Evolutionary conservation across 1,139 yeast genomes (phyloP).

Genomic region (Hansenula anomala): DNA sequence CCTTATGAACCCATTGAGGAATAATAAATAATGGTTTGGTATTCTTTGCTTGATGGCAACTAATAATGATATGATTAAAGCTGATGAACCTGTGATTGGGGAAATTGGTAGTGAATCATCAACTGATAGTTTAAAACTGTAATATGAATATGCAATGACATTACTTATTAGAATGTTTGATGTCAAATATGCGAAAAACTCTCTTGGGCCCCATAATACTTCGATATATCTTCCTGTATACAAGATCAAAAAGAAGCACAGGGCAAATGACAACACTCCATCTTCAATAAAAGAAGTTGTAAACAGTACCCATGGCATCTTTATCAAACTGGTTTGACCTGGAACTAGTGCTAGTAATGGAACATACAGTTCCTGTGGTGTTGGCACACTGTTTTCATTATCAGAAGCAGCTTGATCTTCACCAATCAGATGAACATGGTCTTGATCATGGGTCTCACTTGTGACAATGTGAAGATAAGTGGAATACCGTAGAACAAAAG

Average conservation of each 20-base stretch:
- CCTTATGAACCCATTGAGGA: slow-evolving; percentile 36
- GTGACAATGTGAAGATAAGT: slow-evolving; percentile 18
- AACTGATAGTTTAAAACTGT: neutral
- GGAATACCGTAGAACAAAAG: slow-evolving; percentile 19
- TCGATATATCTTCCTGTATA: slow-evolving; percentile 21
- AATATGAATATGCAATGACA: slow-evolving; percentile 1
- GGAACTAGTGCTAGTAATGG: slow-evolving; percentile 18
- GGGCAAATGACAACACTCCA: slow-evolving; percentile 10
- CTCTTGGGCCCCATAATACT: slow-evolving; percentile 20
- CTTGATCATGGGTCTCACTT: slow-evolving; percentile 15
- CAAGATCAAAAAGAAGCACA: slow-evolving; percentile 9
- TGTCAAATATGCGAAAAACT: slow-evolving; percentile 13
- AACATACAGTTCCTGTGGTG: slow-evolving; percentile 17
- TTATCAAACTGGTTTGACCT: slow-evolving; percentile 5
- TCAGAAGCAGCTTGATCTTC: neutral
- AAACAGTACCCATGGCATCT: slow-evolving; percentile 17
- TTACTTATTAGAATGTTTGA: slow-evolving; percentile 7
- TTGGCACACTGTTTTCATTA: slow-evolving; percentile 6
- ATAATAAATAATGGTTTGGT: slow-evolving; percentile 37
- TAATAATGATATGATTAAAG: slow-evolving; percentile 32
- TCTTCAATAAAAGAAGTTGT: slow-evolving; percentile 17
- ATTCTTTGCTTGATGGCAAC: slow-evolving; percentile 43
- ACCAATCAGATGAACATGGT: slow-evolving; percentile 17
- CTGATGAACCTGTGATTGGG: slow-evolving; percentile 16
- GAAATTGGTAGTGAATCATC: slow-evolving; percentile 1